Evolutionary conservation across 306 rosid genomes (phyloP).

Genomic region (Canavalia ensiformis): DNA sequence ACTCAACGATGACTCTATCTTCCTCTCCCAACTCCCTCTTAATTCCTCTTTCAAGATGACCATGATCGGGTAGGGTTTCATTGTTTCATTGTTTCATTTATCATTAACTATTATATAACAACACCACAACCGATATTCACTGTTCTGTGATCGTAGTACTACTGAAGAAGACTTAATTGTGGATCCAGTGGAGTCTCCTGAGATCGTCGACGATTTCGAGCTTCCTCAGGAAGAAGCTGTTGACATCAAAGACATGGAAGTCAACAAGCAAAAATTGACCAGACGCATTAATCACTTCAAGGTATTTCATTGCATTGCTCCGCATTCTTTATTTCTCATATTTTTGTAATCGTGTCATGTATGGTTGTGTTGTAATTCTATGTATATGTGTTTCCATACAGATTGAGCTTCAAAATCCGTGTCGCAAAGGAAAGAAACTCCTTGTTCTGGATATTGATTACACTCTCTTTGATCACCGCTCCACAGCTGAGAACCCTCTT

Average conservation of each 20-base stretch:
- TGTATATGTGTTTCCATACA: conserved; percentile 6
- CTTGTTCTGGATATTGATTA: conserved; percentile 97
- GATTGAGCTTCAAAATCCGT: conserved; percentile 81
- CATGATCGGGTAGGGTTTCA: conserved; percentile 71
- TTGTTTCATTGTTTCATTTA: too few relatives aligned
- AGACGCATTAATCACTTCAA: conserved; percentile 75
- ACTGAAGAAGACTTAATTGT: conserved; percentile 85
- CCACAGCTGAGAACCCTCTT: conserved; percentile 96
- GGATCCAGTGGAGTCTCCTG: conserved; percentile 79
- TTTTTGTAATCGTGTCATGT: background rate
- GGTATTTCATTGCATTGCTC: conserved; percentile 32
- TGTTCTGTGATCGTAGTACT: conserved; percentile 54
- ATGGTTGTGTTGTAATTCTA: too few relatives aligned
- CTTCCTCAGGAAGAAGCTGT: conserved; percentile 80
- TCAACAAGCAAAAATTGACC: conserved; percentile 73
- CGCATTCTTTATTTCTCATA: background rate
- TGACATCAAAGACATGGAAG: conserved; percentile 76
- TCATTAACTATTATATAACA: too few relatives aligned
- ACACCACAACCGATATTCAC: too few relatives aligned
- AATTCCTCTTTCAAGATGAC: conserved; percentile 85
- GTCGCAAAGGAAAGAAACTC: conserved; percentile 91
- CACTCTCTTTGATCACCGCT: conserved; percentile 94
- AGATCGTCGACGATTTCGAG: conserved; percentile 90
- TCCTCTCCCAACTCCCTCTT: conserved; percentile 82
- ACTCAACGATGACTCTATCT: conserved; percentile 80